These are phyloP conservation scores for Pterulicium gracile DNA, from an alignment of 1,284 basidiomycete genomes.

Conservation along the genomic window DNA sequence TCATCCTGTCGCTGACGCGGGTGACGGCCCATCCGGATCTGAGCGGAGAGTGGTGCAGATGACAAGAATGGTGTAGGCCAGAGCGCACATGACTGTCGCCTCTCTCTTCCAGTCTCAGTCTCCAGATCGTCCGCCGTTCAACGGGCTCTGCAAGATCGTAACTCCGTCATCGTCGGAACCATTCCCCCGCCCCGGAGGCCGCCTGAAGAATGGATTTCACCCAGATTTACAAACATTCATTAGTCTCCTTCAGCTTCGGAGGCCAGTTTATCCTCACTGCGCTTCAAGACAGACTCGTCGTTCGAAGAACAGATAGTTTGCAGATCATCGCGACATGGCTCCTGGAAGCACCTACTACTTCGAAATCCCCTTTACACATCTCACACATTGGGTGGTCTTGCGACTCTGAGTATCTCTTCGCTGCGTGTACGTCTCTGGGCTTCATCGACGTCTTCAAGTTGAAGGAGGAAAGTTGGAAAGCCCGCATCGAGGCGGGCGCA, in stretches of 20 bases:
- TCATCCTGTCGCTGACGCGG: no score
- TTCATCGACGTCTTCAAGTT: conserved; percentile 65
- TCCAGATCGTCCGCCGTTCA: no score
- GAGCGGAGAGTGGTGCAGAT: no score
- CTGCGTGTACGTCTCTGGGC: conserved; percentile 54
- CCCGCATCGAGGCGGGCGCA: conserved; percentile 63
- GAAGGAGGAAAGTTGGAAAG: conserved; percentile 63
- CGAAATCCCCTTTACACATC: conserved; percentile 38
- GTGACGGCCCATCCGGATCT: no score
- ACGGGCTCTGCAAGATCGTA: no score
- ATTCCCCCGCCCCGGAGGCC: no score
- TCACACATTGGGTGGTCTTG: conserved; percentile 74
- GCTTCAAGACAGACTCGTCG: conserved; percentile 58
- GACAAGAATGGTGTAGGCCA: no score
- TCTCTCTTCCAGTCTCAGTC: no score
- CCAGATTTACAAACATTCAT: conserved; percentile 68
- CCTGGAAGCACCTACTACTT: conserved; percentile 38
- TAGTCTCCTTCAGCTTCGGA: conserved; percentile 66
- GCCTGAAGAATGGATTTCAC: conserved; percentile 78
- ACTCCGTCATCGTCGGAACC: no score
- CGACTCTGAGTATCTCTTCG: conserved; percentile 75
- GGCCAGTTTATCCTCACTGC: conserved; percentile 68
- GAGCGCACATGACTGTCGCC: no score
- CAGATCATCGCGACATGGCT: conserved; percentile 67
- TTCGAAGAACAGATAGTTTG: conserved; percentile 67